Base-by-base conservation (phyloP, 2,329 filamentous ascomycete species). In the Aspergillus carbonarius region DNA sequence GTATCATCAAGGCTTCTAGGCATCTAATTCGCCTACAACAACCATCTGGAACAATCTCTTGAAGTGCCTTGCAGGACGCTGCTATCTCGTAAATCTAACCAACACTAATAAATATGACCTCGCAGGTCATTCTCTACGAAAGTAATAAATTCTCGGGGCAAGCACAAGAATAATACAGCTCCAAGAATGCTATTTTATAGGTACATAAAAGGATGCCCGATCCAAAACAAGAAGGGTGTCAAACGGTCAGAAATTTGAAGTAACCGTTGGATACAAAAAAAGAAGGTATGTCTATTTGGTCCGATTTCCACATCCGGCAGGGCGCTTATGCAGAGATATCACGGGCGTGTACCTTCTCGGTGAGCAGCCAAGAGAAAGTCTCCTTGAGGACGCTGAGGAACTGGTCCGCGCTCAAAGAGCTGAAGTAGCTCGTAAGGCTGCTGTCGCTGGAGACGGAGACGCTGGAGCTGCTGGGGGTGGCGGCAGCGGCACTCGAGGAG, bases 321-420 rank as follows among this genome's bases (percentile, higher is more conserved):
- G 34, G 60, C 57, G 52, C 64, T 64, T 70, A 72, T 20, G 61
- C 57, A 49, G 66, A 60, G 49, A 70, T 55, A 51, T 68, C 66
- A 60, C 71, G 71, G 20, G 71, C 66, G 61, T 73, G 71, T 60
- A 66, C 65, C 66, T 72, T 69, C 54, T 72, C 66, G 18, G 65
- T 68, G 61, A 72, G 66, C 50, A 73, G 62, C 71, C 71, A 73
- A 58, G 66, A 67, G 47, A 72, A 46, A 30, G 71, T 73, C 56
- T 70, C 56, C 53, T 66, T 68, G 52, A 73, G 58, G 17, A 68
- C 39, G 55, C 52, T 66, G 59, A 73, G 63, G 60, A 72, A 66
- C 63, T 73, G 62, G 3, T 70, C 68, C 25, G 71, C 66, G 52
- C 63, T 70, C 57, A 73, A 61, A 46, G 70, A 70, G 65, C 62